Evolutionary conservation across 345 rosid species (phyloP).

Genomic region (Lumnitzera littorea): DNA sequence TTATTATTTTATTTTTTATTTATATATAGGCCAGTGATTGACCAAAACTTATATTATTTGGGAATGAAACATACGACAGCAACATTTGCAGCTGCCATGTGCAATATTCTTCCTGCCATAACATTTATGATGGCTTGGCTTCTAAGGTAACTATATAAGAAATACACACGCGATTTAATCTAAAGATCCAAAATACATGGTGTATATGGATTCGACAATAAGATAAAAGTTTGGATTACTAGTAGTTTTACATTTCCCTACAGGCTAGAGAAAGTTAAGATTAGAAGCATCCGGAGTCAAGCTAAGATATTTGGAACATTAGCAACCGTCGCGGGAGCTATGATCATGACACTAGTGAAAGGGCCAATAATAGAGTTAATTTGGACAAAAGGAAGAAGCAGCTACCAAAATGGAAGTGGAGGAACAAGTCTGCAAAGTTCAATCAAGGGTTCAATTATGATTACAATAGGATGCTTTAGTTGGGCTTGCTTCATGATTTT

Average conservation of each 20-base stretch:
- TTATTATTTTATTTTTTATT: neutral
- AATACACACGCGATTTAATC: neutral
- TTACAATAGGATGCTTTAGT: conserved; percentile 60
- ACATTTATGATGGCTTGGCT: conserved; percentile 74
- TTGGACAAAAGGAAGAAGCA: conserved; percentile 37
- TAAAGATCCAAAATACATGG: too few relatives aligned
- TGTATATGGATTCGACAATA: too few relatives aligned
- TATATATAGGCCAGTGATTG: conserved; percentile 67
- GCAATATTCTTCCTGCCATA: conserved; percentile 79
- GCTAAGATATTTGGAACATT: conserved; percentile 66
- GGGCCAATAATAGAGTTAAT: conserved; percentile 52
- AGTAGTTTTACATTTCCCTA: neutral
- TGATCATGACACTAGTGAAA: conserved; percentile 75
- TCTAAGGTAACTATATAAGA: conserved; percentile 22
- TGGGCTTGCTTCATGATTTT: conserved; percentile 72
- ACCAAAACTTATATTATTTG: conserved; percentile 63
- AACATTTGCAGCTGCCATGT: conserved; percentile 77
- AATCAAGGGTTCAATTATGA: conserved; percentile 58
- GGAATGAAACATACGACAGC: conserved; percentile 88
- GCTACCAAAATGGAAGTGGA: conserved; percentile 22
- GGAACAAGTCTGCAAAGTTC: conserved; percentile 37
- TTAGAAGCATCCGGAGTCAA: conserved; percentile 40
- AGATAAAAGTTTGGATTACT: neutral
- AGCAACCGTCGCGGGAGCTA: conserved; percentile 84
- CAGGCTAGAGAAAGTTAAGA: conserved; percentile 66